These are phyloP conservation scores for Phaeosphaeriaceae sp. DNA, from an alignment of 2,329 filamentous ascomycete genomes.

Conservation along the genomic window DNA sequence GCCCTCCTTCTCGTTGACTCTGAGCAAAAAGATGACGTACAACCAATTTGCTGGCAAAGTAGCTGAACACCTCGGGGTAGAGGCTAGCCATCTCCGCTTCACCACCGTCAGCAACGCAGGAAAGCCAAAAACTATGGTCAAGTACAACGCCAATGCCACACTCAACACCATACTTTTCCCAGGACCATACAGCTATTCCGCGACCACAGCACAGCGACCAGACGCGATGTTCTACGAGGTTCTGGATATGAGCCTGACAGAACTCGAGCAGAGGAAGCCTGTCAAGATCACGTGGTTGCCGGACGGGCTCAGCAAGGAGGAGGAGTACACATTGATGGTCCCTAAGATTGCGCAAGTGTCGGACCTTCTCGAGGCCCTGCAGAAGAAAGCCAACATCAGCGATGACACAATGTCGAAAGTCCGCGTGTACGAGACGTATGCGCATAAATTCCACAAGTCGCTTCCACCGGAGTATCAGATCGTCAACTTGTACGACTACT, in stretches of 20 bases:
- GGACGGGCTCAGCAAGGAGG: slow-evolving; percentile 93
- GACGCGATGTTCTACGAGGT: slow-evolving; percentile 93
- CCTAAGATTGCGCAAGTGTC: slow-evolving; percentile 82
- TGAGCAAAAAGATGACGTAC: slow-evolving; percentile 90
- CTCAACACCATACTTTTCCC: slow-evolving; percentile 80
- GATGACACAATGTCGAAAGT: slow-evolving; percentile 77
- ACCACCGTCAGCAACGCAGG: slow-evolving; percentile 84
- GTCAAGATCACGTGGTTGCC: slow-evolving; percentile 84
- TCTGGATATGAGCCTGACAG: slow-evolving; percentile 89
- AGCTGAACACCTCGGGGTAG: slow-evolving; percentile 75
- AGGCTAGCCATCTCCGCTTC: slow-evolving; percentile 88
- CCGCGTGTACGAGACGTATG: slow-evolving; percentile 82
- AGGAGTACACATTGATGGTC: slow-evolving; percentile 82
- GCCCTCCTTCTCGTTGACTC: slow-evolving; percentile 74
- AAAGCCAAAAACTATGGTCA: slow-evolving; percentile 79
- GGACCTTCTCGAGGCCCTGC: slow-evolving; percentile 77
- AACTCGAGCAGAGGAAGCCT: slow-evolving; percentile 90
- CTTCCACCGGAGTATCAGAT: slow-evolving; percentile 74
- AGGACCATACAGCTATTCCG: slow-evolving; percentile 72
- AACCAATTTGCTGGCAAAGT: slow-evolving; percentile 86
- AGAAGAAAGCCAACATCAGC: slow-evolving; percentile 80
- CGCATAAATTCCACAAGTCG: slow-evolving; percentile 83
- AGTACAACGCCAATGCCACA: slow-evolving; percentile 73
- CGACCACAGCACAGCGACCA: slow-evolving; percentile 68
- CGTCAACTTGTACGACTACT: slow-evolving; percentile 85